These are phyloP conservation scores for Lichenothelia convexa DNA, from an alignment of 495 filamentous ascomycete species.

Conservation along the genomic window DNA sequence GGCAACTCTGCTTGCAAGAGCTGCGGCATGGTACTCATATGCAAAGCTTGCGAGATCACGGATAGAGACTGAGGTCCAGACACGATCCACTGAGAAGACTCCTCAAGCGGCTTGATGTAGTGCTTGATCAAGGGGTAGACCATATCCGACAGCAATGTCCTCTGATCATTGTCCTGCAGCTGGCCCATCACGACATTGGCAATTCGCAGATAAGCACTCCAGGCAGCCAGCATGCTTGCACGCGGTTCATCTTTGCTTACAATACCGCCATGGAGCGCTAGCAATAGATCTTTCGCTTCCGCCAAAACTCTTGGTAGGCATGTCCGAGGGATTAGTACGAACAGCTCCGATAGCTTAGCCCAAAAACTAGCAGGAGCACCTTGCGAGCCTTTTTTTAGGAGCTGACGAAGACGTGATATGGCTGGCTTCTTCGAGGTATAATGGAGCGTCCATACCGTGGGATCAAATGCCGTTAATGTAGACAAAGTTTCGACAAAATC, in stretches of 20 bases:
- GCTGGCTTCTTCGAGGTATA: constrained; percentile 49
- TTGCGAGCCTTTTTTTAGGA: constrained; percentile 73
- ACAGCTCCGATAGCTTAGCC: constrained; percentile 39
- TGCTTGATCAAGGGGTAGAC: constrained; percentile 39
- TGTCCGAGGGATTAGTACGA: constrained; percentile 38
- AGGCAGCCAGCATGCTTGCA: constrained; percentile 44
- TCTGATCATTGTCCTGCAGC: constrained; percentile 28
- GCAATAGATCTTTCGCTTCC: constrained; percentile 34
- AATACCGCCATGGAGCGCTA: constrained; percentile 49
- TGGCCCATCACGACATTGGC: constrained; percentile 28
- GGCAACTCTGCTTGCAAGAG: constrained; percentile 33
- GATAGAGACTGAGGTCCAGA: constrained; percentile 20
- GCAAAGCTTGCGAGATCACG: constrained; percentile 26
- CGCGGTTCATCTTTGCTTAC: constrained; percentile 53
- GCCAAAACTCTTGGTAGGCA: constrained; percentile 32
- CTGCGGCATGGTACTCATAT: constrained; percentile 15
- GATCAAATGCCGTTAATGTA: constrained; percentile 38
- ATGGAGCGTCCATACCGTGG: constrained; percentile 56
- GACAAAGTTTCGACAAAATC: constrained; percentile 48
- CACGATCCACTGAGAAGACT: constrained; percentile 32
- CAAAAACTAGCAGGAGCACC: constrained; percentile 51
- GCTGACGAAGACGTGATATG: constrained; percentile 42
- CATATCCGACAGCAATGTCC: constrained; percentile 27
- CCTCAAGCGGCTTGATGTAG: constrained; percentile 32
- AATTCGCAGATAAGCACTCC: constrained; percentile 50